These are phyloP conservation scores for Lunularia cruciata DNA, from an alignment of 225 moss, liverwort and hornwort species.

Conservation along the genomic window DNA sequence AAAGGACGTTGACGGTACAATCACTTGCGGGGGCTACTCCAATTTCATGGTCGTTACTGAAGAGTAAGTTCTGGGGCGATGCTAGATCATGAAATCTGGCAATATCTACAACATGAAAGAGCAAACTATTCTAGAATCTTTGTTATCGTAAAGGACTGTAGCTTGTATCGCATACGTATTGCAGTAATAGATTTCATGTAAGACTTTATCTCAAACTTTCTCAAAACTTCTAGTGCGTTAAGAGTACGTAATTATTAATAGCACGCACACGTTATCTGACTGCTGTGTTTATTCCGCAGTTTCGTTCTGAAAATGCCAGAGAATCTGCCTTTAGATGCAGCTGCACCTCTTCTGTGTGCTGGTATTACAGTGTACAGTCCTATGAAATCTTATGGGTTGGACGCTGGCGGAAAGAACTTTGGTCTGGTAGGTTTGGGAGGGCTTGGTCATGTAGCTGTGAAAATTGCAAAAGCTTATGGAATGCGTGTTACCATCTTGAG, in stretches of 20 bases:
- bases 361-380: constrained; percentile 71
- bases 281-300: constrained; percentile 1
- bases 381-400: constrained; percentile 66
- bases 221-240: no score
- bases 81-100: background rate
- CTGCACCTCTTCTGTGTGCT: constrained; percentile 62
- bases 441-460: constrained; percentile 59
- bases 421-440: constrained; percentile 66
- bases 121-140: no score
- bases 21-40: constrained; percentile 42
- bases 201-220: background rate
- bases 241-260: no score
- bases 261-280: no score
- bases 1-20: constrained; percentile 43
- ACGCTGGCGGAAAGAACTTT: constrained; percentile 47
- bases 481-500: constrained; percentile 64
- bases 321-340: constrained; percentile 48
- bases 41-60: constrained; percentile 39
- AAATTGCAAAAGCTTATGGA: constrained; percentile 63
- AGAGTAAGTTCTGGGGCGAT: constrained; percentile 22
- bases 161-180: background rate
- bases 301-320: constrained; percentile 3
- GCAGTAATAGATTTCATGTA: background rate
- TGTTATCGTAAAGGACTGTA: background rate
- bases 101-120: no score